A percentile compares a stretch with the other conserved stretches of the same genome.
Conservation (phyloP, 495 filamentous ascomycete genomes). For the Annulohypoxylon stygium region DNA sequence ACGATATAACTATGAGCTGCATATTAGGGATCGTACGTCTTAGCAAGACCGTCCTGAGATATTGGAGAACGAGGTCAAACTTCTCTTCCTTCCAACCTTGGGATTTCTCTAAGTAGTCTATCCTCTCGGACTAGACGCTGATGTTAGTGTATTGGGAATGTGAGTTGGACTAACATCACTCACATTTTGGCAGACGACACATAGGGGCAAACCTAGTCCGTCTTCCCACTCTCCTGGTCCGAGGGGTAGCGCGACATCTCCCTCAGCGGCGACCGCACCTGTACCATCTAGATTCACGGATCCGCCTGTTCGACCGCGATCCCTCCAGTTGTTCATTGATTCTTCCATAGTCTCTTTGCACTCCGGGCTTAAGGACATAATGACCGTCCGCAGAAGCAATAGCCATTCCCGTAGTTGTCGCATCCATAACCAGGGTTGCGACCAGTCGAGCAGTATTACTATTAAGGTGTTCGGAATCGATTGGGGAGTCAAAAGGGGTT, state of each 20-base stretch:
- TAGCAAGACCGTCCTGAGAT: constrained; percentile 84
- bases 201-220: constrained; percentile 86
- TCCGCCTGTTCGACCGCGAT: constrained; percentile 67
- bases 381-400: constrained; percentile 78
- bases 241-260: constrained; percentile 78
- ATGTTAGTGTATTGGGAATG: constrained; percentile 47
- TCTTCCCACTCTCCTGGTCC: constrained; percentile 97
- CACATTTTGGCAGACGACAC: constrained; percentile 94
- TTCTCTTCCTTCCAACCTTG: constrained; percentile 93
- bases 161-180: constrained; percentile 44
- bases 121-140: constrained; percentile 79
- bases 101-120: constrained; percentile 86
- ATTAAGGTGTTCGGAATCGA: constrained; percentile 89
- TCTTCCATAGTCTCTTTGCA: constrained; percentile 87
- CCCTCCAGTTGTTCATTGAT: constrained; percentile 74
- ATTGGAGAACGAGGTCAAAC: constrained; percentile 92
- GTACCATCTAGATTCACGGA: constrained; percentile 64
- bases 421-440: constrained; percentile 91
- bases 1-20: not conserved
- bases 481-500: constrained; percentile 85
- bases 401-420: constrained; percentile 91
- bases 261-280: constrained; percentile 60
- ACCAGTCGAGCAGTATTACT: constrained; percentile 92
- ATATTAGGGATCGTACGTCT: constrained; percentile 71
- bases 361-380: constrained; percentile 79